Evolutionary conservation across 352 stramenopile genomes (phyloP).

Genomic region (Phytophthora rubi): DNA sequence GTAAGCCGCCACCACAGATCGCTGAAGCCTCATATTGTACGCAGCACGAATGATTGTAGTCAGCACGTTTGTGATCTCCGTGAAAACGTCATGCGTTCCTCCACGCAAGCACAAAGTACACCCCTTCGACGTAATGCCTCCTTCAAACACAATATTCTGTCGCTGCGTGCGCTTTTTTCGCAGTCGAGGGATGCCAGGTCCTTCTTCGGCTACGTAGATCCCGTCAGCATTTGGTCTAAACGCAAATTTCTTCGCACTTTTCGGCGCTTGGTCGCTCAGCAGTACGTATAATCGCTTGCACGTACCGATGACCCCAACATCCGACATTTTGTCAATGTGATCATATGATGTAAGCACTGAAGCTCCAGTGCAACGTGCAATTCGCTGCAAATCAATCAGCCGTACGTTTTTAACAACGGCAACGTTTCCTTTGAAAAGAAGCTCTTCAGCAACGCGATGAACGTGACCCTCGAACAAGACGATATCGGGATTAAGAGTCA

Average conservation of each 20-base stretch:
- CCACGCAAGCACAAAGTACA: slow-evolving; percentile 86
- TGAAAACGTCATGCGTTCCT: slow-evolving; percentile 64
- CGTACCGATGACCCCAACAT: slow-evolving; percentile 74
- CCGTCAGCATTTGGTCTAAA: slow-evolving; percentile 43
- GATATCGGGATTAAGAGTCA: slow-evolving; percentile 85
- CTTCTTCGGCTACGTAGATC: slow-evolving; percentile 26
- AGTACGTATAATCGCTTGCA: slow-evolving; percentile 88
- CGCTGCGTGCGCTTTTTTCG: slow-evolving; percentile 69
- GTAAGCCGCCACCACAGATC: slow-evolving; percentile 58
- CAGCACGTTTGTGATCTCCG: slow-evolving; percentile 72
- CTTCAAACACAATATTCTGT: slow-evolving; percentile 90
- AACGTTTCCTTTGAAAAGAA: slow-evolving; percentile 77
- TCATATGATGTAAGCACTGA: slow-evolving; percentile 86
- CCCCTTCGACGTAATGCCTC: slow-evolving; percentile 69
- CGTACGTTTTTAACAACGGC: slow-evolving; percentile 89
- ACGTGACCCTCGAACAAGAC: slow-evolving; percentile 88
- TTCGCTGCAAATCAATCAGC: slow-evolving; percentile 76
- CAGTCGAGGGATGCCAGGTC: slow-evolving; percentile 18
- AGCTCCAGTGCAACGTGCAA: slow-evolving; percentile 77
- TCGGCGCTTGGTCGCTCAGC: slow-evolving; percentile 80
- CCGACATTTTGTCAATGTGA: slow-evolving; percentile 89
- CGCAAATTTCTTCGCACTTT: slow-evolving; percentile 62
- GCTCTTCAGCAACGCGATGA: slow-evolving; percentile 83
- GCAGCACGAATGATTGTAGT: slow-evolving; percentile 65
- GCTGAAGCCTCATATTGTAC: slow-evolving; percentile 87